These are phyloP conservation scores for Scutellospora calospora DNA, from an alignment of 371 early-diverging fungal genomes.

Conservation along the genomic window DNA sequence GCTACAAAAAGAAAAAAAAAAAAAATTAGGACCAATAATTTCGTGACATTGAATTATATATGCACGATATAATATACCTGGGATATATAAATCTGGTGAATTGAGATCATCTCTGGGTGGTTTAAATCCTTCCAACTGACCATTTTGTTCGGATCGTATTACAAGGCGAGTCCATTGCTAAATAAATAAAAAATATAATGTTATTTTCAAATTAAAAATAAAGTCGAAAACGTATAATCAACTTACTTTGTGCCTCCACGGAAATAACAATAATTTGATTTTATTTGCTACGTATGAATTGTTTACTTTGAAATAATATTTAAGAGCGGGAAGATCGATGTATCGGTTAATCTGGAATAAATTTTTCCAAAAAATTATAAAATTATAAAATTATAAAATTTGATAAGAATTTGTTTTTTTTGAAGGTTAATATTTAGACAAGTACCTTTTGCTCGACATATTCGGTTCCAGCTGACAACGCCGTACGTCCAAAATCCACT, in stretches of 20 bases:
- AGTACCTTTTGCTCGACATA: conserved; percentile 94
- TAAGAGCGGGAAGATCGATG: conserved; percentile 85
- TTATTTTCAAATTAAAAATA: neutral
- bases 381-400: neutral
- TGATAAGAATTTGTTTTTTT: too few species aligned
- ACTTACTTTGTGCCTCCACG: conserved; percentile 91
- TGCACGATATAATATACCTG: conserved; percentile 57
- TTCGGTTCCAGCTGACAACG: conserved; percentile 87
- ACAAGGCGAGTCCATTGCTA: conserved; percentile 85
- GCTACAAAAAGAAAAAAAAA: conserved; percentile 52
- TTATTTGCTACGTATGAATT: conserved; percentile 95
- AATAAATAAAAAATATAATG: neutral
- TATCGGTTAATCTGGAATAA: conserved; percentile 77
- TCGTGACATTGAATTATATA: neutral
- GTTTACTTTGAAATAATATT: conserved; percentile 97
- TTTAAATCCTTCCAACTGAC: conserved; percentile 86
- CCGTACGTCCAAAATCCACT: conserved; percentile 93
- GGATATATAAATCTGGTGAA: conserved; percentile 98
- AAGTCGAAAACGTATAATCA: neutral
- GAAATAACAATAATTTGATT: conserved; percentile 89
- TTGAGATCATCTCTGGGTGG: conserved; percentile 92
- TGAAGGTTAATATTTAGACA: neutral
- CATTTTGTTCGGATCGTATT: conserved; percentile 81
- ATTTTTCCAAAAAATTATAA: neutral
- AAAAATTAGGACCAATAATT: neutral